Base-by-base conservation (phyloP, 495 filamentous ascomycete species). In the Aspergillus affinis region DNA sequence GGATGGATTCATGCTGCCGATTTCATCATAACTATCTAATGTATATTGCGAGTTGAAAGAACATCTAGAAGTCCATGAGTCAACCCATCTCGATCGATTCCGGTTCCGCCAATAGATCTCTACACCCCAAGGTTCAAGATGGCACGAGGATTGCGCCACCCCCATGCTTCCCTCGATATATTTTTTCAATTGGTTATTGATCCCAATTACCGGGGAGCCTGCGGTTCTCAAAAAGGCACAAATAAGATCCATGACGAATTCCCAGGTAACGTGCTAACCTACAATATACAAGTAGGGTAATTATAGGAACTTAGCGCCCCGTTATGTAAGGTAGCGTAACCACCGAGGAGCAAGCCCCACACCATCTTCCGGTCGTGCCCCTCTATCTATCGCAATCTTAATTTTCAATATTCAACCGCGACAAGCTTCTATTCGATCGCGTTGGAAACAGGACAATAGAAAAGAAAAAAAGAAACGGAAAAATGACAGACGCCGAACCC, bases 401-500 rank as follows among this genome's bases (percentile, higher is more conserved):
- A 15, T 41, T 15, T 41, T 17, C 1, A 32, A 15, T 41, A 41
- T 41, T 17, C 1, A 32, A 32, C 36, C 12, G 36, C 29, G 23
- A 32, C 29, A 32, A 32, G 10, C 10, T 17, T 41, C 36, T 10
- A 41, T 2, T 41, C 36, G 36, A 15, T 17, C 36, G 30, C 30
- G 10, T 32, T 32, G 36, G 15, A 10, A 41, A 13, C 36, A 4
- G 17, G 1, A 15, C 12, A 20, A 13, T 8, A 20, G 6, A 8
- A n/a, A 45, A 46, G 18, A 52, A 21, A 18, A 19, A 23, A 15
- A 6, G 26, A 21, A 26, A 26, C 20, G 3, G 29, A 53, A 66
- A 62, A 59, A 76, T 76, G 72, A 48, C 67, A 1, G 61, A 67
- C 46, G 53, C 66, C 19, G 65, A 72, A 17, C 77, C 77, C 27